Evolutionary conservation across 2,329 filamentous ascomycete genomes (phyloP).

Genomic region (Hypoxylon sp.): DNA sequence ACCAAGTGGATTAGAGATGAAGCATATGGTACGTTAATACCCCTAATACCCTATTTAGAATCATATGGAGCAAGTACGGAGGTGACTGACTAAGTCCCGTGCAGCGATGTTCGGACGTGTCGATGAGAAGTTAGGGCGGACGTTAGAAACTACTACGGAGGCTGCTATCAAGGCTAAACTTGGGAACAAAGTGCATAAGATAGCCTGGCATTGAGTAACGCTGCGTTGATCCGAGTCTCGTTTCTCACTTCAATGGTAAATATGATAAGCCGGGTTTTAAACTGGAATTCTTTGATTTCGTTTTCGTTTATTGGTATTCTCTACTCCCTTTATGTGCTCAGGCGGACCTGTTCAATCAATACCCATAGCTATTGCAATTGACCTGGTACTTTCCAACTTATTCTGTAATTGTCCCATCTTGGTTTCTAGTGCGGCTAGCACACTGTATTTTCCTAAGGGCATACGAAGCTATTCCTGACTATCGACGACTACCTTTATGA

Average conservation of each 20-base stretch:
- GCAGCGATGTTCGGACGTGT: slow-evolving; percentile 41
- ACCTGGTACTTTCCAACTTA: no score
- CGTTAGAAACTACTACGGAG: slow-evolving; percentile 31
- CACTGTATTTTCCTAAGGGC: no score
- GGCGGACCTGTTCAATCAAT: neutral
- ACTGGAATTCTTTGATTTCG: neutral
- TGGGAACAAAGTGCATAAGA: slow-evolving; percentile 12
- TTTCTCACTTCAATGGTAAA: no score
- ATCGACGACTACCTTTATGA: no score
- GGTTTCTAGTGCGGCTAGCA: no score
- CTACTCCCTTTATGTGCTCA: neutral
- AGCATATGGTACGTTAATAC: slow-evolving; percentile 36
- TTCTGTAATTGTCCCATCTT: no score
- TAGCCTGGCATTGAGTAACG: slow-evolving; percentile 21
- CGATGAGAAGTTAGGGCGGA: slow-evolving; percentile 26
- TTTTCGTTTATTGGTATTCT: neutral
- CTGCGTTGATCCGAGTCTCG: neutral
- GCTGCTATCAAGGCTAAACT: slow-evolving; percentile 15
- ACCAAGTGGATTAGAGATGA: slow-evolving; percentile 41
- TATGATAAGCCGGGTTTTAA: neutral
- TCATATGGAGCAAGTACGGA: neutral
- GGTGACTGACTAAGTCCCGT: slow-evolving; percentile 26
- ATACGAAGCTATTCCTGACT: no score
- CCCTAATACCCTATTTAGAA: neutral
- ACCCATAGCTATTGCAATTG: neutral